phyloP scores from a whole-genome alignment of 768 basidiomycete species.

The Pholiota conissans region DNA sequence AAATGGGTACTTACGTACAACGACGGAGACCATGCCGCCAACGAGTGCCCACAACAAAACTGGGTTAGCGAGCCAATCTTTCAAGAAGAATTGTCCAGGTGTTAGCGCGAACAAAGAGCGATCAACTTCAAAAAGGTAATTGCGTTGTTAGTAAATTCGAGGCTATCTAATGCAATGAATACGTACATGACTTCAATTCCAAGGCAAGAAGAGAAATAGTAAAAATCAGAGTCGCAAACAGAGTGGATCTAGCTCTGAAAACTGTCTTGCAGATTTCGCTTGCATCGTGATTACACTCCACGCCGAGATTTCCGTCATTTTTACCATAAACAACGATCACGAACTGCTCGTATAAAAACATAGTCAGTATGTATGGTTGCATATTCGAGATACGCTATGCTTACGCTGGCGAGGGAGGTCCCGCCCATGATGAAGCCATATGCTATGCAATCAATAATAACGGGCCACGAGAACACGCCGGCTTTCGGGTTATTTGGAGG shows the following conservation, averaged over 20 bases:
- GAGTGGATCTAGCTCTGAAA: constrained; percentile 35
- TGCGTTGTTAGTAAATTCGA: background rate
- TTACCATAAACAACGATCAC: constrained; percentile 37
- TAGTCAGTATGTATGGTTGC: background rate
- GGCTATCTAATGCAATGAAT: background rate
- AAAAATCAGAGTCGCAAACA: constrained; percentile 39
- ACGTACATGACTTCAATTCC: constrained; percentile 38
- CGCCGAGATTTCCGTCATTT: constrained; percentile 29
- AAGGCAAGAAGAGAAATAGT: constrained; percentile 35
- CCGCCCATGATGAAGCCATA: constrained; percentile 39
- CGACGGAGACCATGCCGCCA: constrained; percentile 35
- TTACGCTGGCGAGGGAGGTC: constrained; percentile 31
- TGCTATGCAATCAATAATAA: constrained; percentile 36
- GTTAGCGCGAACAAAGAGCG: constrained; percentile 37
- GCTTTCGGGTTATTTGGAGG: constrained; percentile 39
- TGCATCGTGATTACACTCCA: constrained; percentile 30
- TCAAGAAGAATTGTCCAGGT: constrained; percentile 33
- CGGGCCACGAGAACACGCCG: constrained; percentile 38
- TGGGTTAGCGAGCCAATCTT: constrained; percentile 35
- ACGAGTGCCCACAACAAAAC: constrained; percentile 35
- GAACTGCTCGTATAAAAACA: constrained; percentile 22
- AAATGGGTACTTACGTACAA: constrained; percentile 29
- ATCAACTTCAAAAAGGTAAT: constrained; percentile 15
- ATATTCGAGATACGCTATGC: constrained; percentile 8
- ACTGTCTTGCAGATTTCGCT: constrained; percentile 28